Base-by-base conservation (phyloP, 2,329 filamentous ascomycete species). In the Diaporthe aspalathi region DNA sequence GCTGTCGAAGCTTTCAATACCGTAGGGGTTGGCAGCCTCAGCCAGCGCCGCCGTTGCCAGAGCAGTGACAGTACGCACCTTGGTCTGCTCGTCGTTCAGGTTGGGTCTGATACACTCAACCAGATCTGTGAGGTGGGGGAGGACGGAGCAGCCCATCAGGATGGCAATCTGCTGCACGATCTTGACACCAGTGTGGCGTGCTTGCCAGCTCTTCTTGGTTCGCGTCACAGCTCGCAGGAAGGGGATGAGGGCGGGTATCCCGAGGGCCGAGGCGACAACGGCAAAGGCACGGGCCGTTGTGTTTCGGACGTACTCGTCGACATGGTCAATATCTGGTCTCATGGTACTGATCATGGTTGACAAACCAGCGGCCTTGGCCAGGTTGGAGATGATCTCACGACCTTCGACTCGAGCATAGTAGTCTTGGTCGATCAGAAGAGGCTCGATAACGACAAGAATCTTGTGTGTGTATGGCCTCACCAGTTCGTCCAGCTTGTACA, bases 281-380 rank as follows among this genome's bases (percentile, higher is more conserved):
- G 96, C 96, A 79, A 99, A 99, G 1, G 96, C 96, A 85, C 96
- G 89, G 68, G 96, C 96, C 2, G 96, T 99, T 1, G 96, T 99
- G 83, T 99, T 99, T 79, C 96, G 91, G 16, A 99, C 97, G 80
- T 99, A 99, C 81, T 99, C 96, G 78, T 99, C 96, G 32, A 97
- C 93, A 77, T 99, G 96, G 77, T 99, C 96, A 75, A 99, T 97
- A 88, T 99, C 96, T 0, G 96, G 97, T 78, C 96, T 89, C 96
- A 99, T 99, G 11, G 95, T 97, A 83, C 94, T 97, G 81, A 99
- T 99, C 96, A 99, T 99, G 76, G 97, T 96, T 22, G 96, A 96
- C 68, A 99, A 89, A 79, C 96, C 97, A 73, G 97, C 96, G 29
- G 96, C 96, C 83, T 99, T 99, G 80, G 93, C 93, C 63, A 99